These are phyloP conservation scores for Xylariaceae sp. DNA, from an alignment of 2,329 filamentous ascomycete genomes.

Conservation along the genomic window DNA sequence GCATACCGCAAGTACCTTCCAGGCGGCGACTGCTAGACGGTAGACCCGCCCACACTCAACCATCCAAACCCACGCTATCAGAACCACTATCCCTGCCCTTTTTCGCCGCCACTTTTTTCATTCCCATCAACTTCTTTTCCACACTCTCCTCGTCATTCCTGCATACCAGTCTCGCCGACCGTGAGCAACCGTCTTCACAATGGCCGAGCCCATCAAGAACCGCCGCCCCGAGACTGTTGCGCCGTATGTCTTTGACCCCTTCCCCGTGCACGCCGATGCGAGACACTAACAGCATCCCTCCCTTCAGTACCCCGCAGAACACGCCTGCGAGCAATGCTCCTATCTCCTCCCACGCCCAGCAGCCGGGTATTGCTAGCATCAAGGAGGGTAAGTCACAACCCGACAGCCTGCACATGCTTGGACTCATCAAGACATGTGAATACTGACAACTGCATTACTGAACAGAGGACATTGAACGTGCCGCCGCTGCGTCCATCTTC, in stretches of 20 bases:
- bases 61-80: constrained; percentile 18
- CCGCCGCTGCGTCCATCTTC: constrained; percentile 84
- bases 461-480: constrained; percentile 85
- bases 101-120: constrained; percentile 24
- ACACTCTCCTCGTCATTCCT: constrained; percentile 10
- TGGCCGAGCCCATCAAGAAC: constrained; percentile 63
- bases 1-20: no score
- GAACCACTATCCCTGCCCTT: constrained; percentile 22
- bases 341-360: constrained; percentile 95
- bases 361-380: constrained; percentile 90
- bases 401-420: background rate
- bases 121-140: constrained; percentile 14
- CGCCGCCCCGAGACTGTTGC: constrained; percentile 56
- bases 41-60: constrained; percentile 18
- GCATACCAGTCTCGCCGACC: constrained; percentile 19
- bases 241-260: constrained; percentile 47
- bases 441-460: constrained; percentile 18
- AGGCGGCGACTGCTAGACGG: background rate
- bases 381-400: constrained; percentile 73
- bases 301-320: constrained; percentile 89
- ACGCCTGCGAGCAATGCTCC: constrained; percentile 93
- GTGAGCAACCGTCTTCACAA: constrained; percentile 35
- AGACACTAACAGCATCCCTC: constrained; percentile 32
- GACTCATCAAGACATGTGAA: constrained; percentile 6
- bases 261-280: constrained; percentile 12